Evolutionary conservation across 2,329 filamentous ascomycete species (phyloP).

Genomic region (Ascochyta koolunga): DNA sequence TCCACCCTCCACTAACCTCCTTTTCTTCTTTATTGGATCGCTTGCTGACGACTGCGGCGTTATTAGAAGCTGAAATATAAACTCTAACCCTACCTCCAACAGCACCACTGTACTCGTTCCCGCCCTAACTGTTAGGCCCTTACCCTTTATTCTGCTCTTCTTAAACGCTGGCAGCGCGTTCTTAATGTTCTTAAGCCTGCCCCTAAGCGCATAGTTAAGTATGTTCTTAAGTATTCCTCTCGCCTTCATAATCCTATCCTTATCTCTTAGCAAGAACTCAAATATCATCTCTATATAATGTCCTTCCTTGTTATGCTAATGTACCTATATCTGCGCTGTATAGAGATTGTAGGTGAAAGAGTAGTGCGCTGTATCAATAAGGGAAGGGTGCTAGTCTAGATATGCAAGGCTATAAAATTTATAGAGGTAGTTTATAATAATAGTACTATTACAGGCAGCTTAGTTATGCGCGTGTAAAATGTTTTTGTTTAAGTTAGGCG

Average conservation of each 20-base stretch:
- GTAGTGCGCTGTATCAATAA: background rate
- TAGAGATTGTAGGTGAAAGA: constrained; percentile 12
- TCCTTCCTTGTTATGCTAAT: background rate
- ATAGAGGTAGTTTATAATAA: constrained; percentile 16
- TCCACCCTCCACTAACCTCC: no score
- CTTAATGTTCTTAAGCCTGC: background rate
- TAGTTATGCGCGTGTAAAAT: constrained; percentile 13
- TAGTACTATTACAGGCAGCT: constrained; percentile 8
- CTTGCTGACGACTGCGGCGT: background rate
- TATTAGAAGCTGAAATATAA: background rate
- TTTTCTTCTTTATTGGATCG: background rate
- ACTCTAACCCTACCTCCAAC: background rate
- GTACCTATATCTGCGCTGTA: constrained; percentile 3
- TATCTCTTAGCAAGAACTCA: background rate
- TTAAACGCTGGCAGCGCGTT: background rate
- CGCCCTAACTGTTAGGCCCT: no score
- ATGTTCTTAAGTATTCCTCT: background rate
- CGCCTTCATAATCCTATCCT: background rate
- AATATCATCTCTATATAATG: background rate
- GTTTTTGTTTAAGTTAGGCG: constrained; percentile 9
- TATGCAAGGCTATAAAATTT: constrained; percentile 14
- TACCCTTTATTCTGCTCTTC: background rate
- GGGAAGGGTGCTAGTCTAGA: background rate
- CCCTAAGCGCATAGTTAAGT: background rate
- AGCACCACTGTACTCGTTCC: background rate